Evolutionary conservation across 306 rosid species (phyloP), one percentile per base, ranked within the genome.

Genomic region (Vicia villosa): DNA sequence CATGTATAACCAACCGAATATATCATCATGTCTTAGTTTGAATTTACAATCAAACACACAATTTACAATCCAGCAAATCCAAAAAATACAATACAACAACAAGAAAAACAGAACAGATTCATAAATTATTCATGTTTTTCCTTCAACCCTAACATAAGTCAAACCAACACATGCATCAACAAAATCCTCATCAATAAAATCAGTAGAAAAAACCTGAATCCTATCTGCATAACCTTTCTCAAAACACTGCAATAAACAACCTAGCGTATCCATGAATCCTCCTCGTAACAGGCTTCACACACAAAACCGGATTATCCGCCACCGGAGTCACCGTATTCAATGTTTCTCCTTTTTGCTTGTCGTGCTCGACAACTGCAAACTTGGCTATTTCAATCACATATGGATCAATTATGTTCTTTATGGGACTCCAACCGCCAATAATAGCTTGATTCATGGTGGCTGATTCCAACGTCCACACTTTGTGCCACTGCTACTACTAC

Each of bases 381-480:
- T 1, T 5, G 28, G 56, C 56, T 0, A 50, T 50, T 50, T 50
- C 56, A 4, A 8, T 50, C 26, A 50, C 56, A 0, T 50, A 10
- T 19, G 56, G 28, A 50, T 50, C 28, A 19, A 0, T 50, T 26
- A 50, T 4, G 56, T 50, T 1, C 14, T 17, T 50, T 11, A 50
- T 50, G 3, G 56, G 56, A 5, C 14, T 50, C 20, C 21, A 50
- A 19, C 6, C 56, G 0, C 56, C 56, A 66, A 2, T 85, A 11
- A 11, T 5, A 54, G 34, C 60, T 22, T 54, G 30, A 21, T 22
- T 54, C 16, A 0, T 3, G 0, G 34, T n/a, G 10, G 7, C n/a
- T 10, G 99, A 83, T 91, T 91, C 99, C 99, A 95, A 43, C 99
- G 91, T 49, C 99, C 97, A 74, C 97, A 88, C 85, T 95, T 95